These are phyloP conservation scores for Inga oerstediana DNA, from an alignment of 306 rosid species.

Conservation along the genomic window DNA sequence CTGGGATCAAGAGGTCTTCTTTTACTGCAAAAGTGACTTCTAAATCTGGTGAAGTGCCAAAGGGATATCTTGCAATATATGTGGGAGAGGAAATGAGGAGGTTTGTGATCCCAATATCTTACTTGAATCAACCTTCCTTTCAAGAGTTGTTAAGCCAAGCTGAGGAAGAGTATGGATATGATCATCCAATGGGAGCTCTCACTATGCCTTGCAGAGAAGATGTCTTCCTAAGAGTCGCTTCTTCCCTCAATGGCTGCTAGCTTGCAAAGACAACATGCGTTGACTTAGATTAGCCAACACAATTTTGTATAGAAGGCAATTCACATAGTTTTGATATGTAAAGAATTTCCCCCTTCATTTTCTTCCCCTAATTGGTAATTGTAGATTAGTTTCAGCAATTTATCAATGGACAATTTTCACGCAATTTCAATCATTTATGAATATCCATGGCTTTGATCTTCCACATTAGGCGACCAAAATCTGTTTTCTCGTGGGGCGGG, in stretches of 20 bases:
- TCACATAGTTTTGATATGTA: not conserved
- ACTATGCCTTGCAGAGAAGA: not conserved
- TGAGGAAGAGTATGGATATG: not conserved
- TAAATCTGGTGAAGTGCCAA: not conserved
- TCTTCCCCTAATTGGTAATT: too few relatives aligned
- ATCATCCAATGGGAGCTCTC: not conserved
- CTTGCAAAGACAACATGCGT: not conserved
- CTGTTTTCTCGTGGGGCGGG: not conserved
- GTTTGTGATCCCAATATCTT: not conserved
- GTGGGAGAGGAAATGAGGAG: not conserved
- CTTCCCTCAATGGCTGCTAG: not conserved
- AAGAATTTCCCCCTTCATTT: too few relatives aligned
- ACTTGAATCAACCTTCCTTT: not conserved
- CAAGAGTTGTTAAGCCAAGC: not conserved
- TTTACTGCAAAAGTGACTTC: slow-evolving; percentile 13
- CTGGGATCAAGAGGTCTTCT: slow-evolving; percentile 32
- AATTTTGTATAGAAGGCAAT: not conserved
- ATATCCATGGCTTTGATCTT: not conserved
- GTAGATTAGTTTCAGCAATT: too few relatives aligned
- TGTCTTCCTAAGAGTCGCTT: not conserved
- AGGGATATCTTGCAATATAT: not conserved
- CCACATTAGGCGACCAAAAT: too few relatives aligned
- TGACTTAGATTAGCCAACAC: not conserved
- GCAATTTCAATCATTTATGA: not conserved
- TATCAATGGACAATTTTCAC: not conserved